These are phyloP conservation scores for Clonostachys byssicola DNA, from an alignment of 2,329 filamentous ascomycete species.

Conservation along the genomic window DNA sequence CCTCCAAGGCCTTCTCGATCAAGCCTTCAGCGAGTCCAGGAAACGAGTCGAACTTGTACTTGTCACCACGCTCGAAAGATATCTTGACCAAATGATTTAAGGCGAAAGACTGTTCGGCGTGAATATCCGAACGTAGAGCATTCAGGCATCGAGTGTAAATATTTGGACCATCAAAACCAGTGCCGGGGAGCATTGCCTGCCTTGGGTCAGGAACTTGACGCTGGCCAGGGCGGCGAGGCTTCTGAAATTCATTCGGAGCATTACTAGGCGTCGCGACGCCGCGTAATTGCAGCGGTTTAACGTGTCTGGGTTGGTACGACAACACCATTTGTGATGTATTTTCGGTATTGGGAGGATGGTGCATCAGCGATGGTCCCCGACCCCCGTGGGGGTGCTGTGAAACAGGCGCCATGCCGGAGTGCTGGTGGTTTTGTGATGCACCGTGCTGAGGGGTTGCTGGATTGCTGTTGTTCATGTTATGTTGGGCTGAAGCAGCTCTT, in stretches of 20 bases:
- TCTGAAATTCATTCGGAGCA: slow-evolving; percentile 61
- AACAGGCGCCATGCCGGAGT: slow-evolving; percentile 10
- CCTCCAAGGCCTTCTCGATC: slow-evolving; percentile 76
- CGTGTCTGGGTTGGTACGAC: slow-evolving; percentile 64
- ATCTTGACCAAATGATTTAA: slow-evolving; percentile 94
- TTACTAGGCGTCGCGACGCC: slow-evolving; percentile 73
- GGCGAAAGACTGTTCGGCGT: slow-evolving; percentile 84
- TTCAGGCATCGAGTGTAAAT: slow-evolving; percentile 89
- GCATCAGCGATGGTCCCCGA: slow-evolving; percentile 38
- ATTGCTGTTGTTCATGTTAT: slow-evolving; percentile 1
- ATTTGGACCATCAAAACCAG: slow-evolving; percentile 71
- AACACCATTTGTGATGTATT: slow-evolving; percentile 57
- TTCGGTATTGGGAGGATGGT: slow-evolving; percentile 51
- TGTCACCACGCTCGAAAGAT: slow-evolving; percentile 89
- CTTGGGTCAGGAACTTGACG: slow-evolving; percentile 25
- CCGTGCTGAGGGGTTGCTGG: slow-evolving; percentile 2
- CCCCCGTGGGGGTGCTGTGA: slow-evolving; percentile 13
- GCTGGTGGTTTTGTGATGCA: slow-evolving; percentile 15
- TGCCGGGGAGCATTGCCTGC: slow-evolving; percentile 52
- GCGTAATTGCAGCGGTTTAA: slow-evolving; percentile 62
- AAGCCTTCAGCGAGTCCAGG: slow-evolving; percentile 83
- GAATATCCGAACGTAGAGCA: slow-evolving; percentile 74
- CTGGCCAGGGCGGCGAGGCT: slow-evolving; percentile 38
- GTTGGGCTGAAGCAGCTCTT: slow-evolving; percentile 13
- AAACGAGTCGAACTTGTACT: slow-evolving; percentile 92